Base-by-base conservation (phyloP, 768 basidiomycete species). In the Tricholoma hemisulphureum region DNA sequence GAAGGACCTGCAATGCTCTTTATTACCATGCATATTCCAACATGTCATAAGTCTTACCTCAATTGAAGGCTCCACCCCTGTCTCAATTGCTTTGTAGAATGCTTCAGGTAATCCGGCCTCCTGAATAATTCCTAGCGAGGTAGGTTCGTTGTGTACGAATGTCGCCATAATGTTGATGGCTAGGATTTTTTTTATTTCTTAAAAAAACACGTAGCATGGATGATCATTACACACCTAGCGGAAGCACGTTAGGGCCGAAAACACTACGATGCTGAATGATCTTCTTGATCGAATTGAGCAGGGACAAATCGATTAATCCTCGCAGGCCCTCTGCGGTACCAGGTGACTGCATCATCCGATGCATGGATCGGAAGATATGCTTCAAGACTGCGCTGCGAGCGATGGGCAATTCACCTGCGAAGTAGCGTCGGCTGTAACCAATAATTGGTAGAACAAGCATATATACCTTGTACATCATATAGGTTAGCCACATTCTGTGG, bases 61-160 rank as follows among this genome's bases (percentile, higher is more conserved):
- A 43, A 93, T 89, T 0, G 91, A 85, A 6, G 93, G 85, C 61
- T 96, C 94, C 39, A 96, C 80, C 3, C 89, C 91, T 32, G 79
- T 77, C 73, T 96, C 93, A 43, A 99, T 84, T 3, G 89, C 83
- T 56, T 83, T 81, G 73, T 95, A 98, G 65, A 99, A 93, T 0
- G 86, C 82, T 65, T 94, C 91, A 0, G 97, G 97, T 3, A 99
- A 73, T 5, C 88, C 86, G 24, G 86, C 83, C 71, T 99, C 97
- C 72, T 99, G 97, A 20, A 99, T 89, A 54, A 96, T 88, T 2
- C 85, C 77, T 56, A 99, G 76, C 14, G 93, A 97, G 0, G 95
- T 98, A 6, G 97, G 97, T 71, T 99, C 97, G 62, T 98, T 99
- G 77, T 99, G 96, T 8, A 98, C 87, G 72, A 98, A 98, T 0